A percentile compares a stretch with the other conserved stretches of the same genome.
phyloP scores from a whole-genome alignment of 2,329 filamentous ascomycete genomes.

The Colletotrichum phormii region DNA sequence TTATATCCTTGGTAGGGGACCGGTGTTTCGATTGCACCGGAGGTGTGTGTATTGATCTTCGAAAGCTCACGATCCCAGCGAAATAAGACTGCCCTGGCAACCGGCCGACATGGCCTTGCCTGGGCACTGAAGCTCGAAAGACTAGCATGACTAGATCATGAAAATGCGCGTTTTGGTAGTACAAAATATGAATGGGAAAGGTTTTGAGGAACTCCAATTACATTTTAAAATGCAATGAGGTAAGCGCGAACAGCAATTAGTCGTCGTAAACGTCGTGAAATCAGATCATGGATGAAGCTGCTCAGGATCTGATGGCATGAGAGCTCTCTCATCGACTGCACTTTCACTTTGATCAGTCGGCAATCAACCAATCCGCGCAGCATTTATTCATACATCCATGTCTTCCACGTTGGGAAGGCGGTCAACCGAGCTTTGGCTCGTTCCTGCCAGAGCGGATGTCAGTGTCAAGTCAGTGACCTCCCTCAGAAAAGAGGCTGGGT shows the following conservation, averaged over 20 bases:
- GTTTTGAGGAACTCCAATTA: neutral
- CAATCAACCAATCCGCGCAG: neutral
- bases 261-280: neutral
- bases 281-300: conserved; percentile 9
- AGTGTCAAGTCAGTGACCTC: conserved; percentile 1
- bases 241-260: neutral
- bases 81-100: conserved; percentile 10
- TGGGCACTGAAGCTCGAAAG: conserved; percentile 20
- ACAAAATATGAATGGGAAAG: neutral
- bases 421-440: conserved; percentile 10
- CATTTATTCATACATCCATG: conserved; percentile 4
- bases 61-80: conserved; percentile 18
- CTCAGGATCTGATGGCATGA: neutral
- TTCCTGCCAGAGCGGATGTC: conserved; percentile 13
- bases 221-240: conserved; percentile 1
- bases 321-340: neutral
- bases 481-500: conserved; percentile 13
- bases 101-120: conserved; percentile 17
- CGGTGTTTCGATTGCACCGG: conserved; percentile 43
- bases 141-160: conserved; percentile 25
- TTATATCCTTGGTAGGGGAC: conserved; percentile 69
- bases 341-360: conserved; percentile 4
- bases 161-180: neutral
- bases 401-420: conserved; percentile 23
- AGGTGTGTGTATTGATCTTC: conserved; percentile 27